Conservation (phyloP, 169 alveolate genomes). For the Plasmodium blacklocki region DNA sequence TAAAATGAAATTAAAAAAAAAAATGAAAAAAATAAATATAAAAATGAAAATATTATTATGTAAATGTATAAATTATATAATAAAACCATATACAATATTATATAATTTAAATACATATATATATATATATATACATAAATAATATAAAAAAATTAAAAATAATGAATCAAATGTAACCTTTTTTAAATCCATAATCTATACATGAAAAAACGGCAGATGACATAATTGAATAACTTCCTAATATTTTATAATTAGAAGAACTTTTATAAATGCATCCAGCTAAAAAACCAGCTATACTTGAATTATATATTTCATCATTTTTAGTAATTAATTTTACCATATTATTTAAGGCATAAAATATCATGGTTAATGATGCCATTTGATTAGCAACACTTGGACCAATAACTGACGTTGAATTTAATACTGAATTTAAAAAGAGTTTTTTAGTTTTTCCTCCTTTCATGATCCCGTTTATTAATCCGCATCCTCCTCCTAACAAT, state of each 20-base stretch:
- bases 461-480: slow-evolving; percentile 86
- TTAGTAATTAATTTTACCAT: slow-evolving; percentile 78
- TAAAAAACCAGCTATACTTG: slow-evolving; percentile 87
- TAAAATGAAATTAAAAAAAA: too few relatives aligned
- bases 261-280: slow-evolving; percentile 90
- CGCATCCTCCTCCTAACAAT: slow-evolving; percentile 88
- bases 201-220: slow-evolving; percentile 82
- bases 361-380: slow-evolving; percentile 87
- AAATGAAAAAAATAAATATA: too few relatives aligned
- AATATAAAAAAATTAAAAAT: slow-evolving; percentile 4
- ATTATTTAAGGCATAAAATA: slow-evolving; percentile 87
- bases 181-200: slow-evolving; percentile 84
- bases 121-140: background rate
- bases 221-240: slow-evolving; percentile 80
- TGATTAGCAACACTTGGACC: slow-evolving; percentile 90
- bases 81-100: too few relatives aligned
- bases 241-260: slow-evolving; percentile 78
- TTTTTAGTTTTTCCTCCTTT: slow-evolving; percentile 90
- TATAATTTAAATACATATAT: background rate
- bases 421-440: slow-evolving; percentile 87
- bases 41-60: too few relatives aligned
- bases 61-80: too few relatives aligned
- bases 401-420: slow-evolving; percentile 86
- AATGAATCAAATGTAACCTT: slow-evolving; percentile 55
- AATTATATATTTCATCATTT: slow-evolving; percentile 80